phyloP scores from a whole-genome alignment of 2,329 filamentous ascomycete genomes.

The Thelonectria discophora region DNA sequence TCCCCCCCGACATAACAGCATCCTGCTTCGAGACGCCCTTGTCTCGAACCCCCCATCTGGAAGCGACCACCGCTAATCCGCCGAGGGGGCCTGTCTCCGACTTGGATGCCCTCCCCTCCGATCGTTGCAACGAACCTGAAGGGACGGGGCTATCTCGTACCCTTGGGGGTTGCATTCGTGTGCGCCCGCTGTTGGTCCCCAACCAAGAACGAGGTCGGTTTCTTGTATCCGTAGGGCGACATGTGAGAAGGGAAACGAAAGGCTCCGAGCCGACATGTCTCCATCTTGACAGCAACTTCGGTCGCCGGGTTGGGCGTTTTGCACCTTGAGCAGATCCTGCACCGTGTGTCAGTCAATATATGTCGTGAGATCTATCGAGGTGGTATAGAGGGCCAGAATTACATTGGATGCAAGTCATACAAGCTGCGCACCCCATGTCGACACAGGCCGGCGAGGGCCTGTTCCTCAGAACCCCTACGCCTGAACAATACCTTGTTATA shows the following conservation, averaged over 20 bases:
- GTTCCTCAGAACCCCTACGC: neutral
- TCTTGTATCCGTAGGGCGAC: neutral
- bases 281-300: neutral
- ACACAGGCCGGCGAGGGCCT: neutral
- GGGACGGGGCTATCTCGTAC: slow-evolving; percentile 3
- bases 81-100: slow-evolving; percentile 9
- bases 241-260: slow-evolving; percentile 4
- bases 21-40: slow-evolving; percentile 2
- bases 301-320: neutral
- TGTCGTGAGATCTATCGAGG: slow-evolving; percentile 1
- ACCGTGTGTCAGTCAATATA: neutral
- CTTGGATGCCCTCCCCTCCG: neutral
- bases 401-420: neutral
- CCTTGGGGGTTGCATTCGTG: neutral
- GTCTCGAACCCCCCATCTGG: slow-evolving; percentile 5
- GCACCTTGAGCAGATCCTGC: neutral
- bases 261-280: neutral
- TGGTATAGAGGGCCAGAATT: neutral
- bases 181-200: neutral
- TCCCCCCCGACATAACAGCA: slow-evolving; percentile 2
- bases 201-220: neutral
- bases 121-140: neutral
- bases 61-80: slow-evolving; percentile 14
- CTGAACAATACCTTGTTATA: neutral
- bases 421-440: neutral